Evolutionary conservation across 768 basidiomycete genomes (phyloP), one percentile per base, ranked within the genome.

Genomic region (Phylloporus rhodoxanthus): DNA sequence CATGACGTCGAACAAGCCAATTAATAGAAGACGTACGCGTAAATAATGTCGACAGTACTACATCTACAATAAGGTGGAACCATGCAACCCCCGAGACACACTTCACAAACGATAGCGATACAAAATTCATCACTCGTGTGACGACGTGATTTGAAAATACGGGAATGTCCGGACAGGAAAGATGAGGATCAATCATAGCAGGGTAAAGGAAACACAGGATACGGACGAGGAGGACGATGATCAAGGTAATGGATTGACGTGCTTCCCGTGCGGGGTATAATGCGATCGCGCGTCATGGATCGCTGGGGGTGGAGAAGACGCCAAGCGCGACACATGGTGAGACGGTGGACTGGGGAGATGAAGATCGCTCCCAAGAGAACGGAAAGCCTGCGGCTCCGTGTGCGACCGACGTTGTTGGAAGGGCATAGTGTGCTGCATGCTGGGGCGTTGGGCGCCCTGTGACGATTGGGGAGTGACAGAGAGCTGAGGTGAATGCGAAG

Each of bases 331-430:
- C 36, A 59, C 62, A 47, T 64, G 67, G 29, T 71, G 68, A 29
- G 75, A 74, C 11, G 69, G 56, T 23, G 75, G 72, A 53, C 74
- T 72, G 11, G 75, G 71, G 49, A 77, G 74, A 62, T 76, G 78
- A 50, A 75, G 75, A 54, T 75, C 75, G 51, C 77, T 72, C 26
- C 70, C 70, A 43, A 76, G 67, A 32, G 77, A 68, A 48, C 68
- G 69, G 63, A 73, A 80, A 15, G 72, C 72, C 55, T 78, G 79
- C 20, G 81, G 74, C 41, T 83, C 82, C 26, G 78, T 79, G 44
- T 77, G 68, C 33, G 81, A 72, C 44, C 83, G 75, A 52, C 81
- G 74, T 55, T 79, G 80, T 34, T 74, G 72, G 60, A 76, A 84
- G 13, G 77, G 67, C 49, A 77, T 56, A 36, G 76, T 61, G 46